Percentiles rank a stretch among this genome's conserved stretches.
Evolutionary conservation across 179 eudicot genomes (phyloP).

Genomic region (Silene noctiflora): DNA sequence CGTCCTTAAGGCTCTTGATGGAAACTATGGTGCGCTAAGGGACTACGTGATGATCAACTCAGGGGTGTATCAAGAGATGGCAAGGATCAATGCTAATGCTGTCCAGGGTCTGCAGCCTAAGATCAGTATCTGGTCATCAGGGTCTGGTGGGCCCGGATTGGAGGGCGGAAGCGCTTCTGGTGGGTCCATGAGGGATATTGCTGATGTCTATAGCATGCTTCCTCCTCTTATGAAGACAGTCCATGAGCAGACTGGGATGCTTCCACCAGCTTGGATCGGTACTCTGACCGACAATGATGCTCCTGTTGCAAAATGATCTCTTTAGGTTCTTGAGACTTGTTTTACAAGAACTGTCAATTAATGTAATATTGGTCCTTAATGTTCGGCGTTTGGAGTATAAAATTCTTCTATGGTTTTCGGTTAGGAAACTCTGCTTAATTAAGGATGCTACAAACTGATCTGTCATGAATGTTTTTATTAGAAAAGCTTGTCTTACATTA

Average conservation of each 20-base stretch:
- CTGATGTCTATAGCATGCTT: conserved; percentile 36
- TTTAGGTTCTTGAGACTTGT: not conserved
- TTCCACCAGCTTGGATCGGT: conserved; percentile 42
- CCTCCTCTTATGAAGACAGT: conserved; percentile 42
- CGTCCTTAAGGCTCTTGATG: conserved; percentile 31
- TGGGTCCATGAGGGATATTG: conserved; percentile 31
- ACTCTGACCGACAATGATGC: conserved; percentile 19
- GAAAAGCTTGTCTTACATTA: no score
- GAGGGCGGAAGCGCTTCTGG: conserved; percentile 19
- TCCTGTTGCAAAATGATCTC: conserved; percentile 11
- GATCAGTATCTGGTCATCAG: conserved; percentile 41
- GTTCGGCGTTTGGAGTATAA: not conserved
- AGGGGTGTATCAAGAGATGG: conserved; percentile 39
- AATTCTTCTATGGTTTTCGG: not conserved
- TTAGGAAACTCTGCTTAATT: not conserved
- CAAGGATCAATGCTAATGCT: conserved; percentile 37
- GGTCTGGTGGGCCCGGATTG: conserved; percentile 20
- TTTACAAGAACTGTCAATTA: not conserved
- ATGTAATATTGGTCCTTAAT: not conserved
- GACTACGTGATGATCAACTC: conserved; percentile 42
- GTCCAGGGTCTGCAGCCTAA: conserved; percentile 39
- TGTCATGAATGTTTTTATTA: no score
- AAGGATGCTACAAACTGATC: not conserved
- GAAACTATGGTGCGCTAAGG: conserved; percentile 38
- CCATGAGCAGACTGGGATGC: conserved; percentile 44